Base-by-base conservation (phyloP, 1,284 basidiomycete genomes). In the Polyporus tsugae region DNA sequence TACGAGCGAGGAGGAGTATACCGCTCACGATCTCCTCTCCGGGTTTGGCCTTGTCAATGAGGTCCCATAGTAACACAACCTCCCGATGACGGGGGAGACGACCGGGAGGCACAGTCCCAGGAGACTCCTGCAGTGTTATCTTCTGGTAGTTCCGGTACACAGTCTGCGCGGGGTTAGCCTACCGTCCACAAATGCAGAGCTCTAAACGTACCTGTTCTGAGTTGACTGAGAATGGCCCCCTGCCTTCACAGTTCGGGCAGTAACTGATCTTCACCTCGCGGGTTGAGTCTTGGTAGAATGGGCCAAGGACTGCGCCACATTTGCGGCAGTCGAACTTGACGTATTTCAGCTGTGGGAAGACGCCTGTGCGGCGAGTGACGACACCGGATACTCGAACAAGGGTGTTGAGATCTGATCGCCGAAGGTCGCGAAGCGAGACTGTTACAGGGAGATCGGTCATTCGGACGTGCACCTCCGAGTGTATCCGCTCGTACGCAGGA, bases 141-240 rank as follows among this genome's bases (percentile, higher is more conserved):
- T 96, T 98, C 80, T 99, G 98, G 80, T 98, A 99, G 81, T 99
- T 99, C 67, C 98, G 89, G 81, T 99, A 99, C 4, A 99, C 92
- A 0, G 98, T 99, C 94, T 99, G 46, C 9, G 0, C 25, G 33
- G n/a, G 17, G 19, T 60, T 15, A 67, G 57, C 65, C 17, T 62
- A 33, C 9, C 4, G 7, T n/a, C 9, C 10, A 38, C 53, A n/a
- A 52, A 42, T 19, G 13, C 65, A 25, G 10, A 44, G 11, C 9
- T 29, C 6, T 49, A 6, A 13, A 41, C 83, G 58, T 66, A 93
- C 94, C 85, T 95, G 96, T 78, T 99, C 97, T 42, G 96, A 97
- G 79, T 99, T 99, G 78, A 99, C 93, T 1, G 90, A 87, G 84
- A 99, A 99, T 2, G 97, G 98, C 0, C 98, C 98, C 76, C 95